These are phyloP conservation scores for Kalaharituber pfeilii DNA, from an alignment of 2,329 filamentous ascomycete species.

Conservation along the genomic window DNA sequence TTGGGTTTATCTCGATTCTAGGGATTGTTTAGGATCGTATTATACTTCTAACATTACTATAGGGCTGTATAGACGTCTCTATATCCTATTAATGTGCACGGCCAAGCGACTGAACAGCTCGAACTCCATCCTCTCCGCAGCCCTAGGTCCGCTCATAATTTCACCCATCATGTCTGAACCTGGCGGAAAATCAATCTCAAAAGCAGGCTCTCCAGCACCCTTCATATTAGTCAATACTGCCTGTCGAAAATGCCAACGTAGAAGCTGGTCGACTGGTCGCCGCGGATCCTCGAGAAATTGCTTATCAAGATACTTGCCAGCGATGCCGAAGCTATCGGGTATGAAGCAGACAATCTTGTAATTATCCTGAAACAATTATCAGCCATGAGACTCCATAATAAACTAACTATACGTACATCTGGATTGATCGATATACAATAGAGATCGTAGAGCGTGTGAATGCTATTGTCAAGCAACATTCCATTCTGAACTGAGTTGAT, in stretches of 20 bases:
- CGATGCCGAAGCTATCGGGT: not conserved
- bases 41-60: too few relatives aligned
- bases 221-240: constrained; percentile 19
- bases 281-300: not conserved
- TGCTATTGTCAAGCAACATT: not conserved
- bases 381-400: not conserved
- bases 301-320: not conserved
- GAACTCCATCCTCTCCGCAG: constrained; percentile 21
- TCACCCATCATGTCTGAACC: constrained; percentile 23
- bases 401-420: not conserved
- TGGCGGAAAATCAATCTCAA: constrained; percentile 22
- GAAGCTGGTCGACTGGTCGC: not conserved
- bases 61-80: too few relatives aligned
- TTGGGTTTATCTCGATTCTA: too few relatives aligned
- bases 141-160: constrained; percentile 35
- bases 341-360: not conserved
- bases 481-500: constrained; percentile 3
- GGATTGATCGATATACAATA: constrained; percentile 3
- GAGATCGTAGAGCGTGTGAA: constrained; percentile 1
- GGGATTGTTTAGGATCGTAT: too few relatives aligned
- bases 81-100: constrained; percentile 1
- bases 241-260: constrained; percentile 8
- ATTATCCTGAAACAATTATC: not conserved
- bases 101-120: constrained; percentile 22
- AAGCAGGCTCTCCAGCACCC: constrained; percentile 17